Evolutionary conservation across 495 filamentous ascomycete genomes (phyloP).

Genomic region (Filosporella fistucella): DNA sequence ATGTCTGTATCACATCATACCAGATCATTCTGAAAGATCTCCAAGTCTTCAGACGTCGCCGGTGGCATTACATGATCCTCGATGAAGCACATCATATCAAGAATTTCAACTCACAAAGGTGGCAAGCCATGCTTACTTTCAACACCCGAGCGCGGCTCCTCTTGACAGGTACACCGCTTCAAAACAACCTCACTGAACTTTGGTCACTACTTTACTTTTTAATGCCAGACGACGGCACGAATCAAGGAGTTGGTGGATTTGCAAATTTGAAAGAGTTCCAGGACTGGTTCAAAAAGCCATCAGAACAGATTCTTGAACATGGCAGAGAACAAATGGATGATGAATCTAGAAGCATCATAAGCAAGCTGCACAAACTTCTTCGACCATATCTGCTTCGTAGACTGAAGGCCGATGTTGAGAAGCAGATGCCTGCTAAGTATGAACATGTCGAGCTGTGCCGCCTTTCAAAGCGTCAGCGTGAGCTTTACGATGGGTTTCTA

Average conservation of each 20-base stretch:
- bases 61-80: conserved; percentile 97
- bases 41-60: conserved; percentile 84
- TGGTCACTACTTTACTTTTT: conserved; percentile 98
- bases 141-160: conserved; percentile 82
- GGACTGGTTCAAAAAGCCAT: conserved; percentile 87
- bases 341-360: conserved; percentile 81
- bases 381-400: conserved; percentile 89
- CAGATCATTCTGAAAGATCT: conserved; percentile 93
- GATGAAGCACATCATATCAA: conserved; percentile 99
- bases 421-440: conserved; percentile 98
- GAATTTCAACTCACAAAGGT: conserved; percentile 95
- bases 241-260: conserved; percentile 74
- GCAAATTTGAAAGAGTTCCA: conserved; percentile 89
- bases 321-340: conserved; percentile 91
- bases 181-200: conserved; percentile 94
- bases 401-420: conserved; percentile 96
- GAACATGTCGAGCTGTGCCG: conserved; percentile 95
- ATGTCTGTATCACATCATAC: conserved; percentile 96
- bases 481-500: conserved; percentile 96
- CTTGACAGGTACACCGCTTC: conserved; percentile 91
- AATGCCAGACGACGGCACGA: conserved; percentile 76
- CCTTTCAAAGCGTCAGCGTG: conserved; percentile 89
- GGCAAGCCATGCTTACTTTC: conserved; percentile 91
- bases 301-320: conserved; percentile 92
- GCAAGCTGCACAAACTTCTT: conserved; percentile 87